Evolutionary conservation across 208 protist species (phyloP).

Genomic region (Leishmania amazonensis): DNA sequence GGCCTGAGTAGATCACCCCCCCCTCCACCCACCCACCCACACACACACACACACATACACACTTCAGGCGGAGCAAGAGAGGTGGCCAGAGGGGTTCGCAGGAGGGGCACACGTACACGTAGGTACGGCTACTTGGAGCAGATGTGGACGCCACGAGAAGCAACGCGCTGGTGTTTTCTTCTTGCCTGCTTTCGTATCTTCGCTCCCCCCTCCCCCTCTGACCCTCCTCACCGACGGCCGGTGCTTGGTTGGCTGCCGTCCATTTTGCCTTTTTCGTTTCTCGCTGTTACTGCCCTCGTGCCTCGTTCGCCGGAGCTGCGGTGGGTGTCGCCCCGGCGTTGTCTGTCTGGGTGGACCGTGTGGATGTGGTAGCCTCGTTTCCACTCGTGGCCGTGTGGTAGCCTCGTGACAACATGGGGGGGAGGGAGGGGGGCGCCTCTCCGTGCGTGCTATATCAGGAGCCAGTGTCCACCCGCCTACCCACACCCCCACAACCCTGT

Average conservation of each 20-base stretch:
- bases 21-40: neutral
- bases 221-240: neutral
- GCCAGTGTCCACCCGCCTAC: neutral
- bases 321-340: neutral
- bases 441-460: neutral
- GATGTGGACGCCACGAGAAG: neutral
- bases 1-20: neutral
- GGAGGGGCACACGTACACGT: neutral
- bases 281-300: neutral
- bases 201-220: too few species aligned
- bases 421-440: neutral
- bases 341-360: neutral
- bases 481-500: neutral
- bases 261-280: neutral
- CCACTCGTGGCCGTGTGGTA: neutral
- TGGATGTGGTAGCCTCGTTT: neutral
- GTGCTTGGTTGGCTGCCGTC: neutral
- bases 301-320: neutral
- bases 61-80: neutral
- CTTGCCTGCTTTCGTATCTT: neutral
- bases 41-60: too few species aligned
- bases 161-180: neutral
- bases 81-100: neutral
- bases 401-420: neutral
- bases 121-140: neutral